Base-by-base conservation (phyloP, 257 asterid genomes). In the Solanum paucissectum region DNA sequence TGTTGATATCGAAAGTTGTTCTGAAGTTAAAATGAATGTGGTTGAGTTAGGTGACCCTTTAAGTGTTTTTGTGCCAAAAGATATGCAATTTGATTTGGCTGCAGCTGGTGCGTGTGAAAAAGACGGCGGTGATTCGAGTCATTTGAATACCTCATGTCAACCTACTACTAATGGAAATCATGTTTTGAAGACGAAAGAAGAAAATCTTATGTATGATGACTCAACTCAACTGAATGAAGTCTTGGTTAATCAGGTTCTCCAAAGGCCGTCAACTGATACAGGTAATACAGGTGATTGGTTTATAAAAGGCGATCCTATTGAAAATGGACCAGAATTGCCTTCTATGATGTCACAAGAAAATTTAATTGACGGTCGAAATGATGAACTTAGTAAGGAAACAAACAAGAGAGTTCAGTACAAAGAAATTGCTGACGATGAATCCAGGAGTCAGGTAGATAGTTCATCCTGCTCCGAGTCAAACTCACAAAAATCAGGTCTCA, bases 21-120 rank as follows among this genome's bases (percentile, higher is more conserved):
- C 87, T 49, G n/a, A 77, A 62, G 55, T 25, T 11, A 86, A 21
- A 27, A 42, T 32, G 25, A 6, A 18, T 84, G 88, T 3, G 87
- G 49, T 4, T 68, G 89, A 60, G 37, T 66, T 86, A 55, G 91
- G 87, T 23, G 88, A 84, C 44, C 91, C 92, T 34, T 69, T 89
- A 83, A 89, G 92, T 86, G 69, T 88, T 89, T 9, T 49, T 34
- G 90, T 88, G 13, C 27, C 83, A 4, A 36, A 4, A 9, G 49
- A 85, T 68, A 14, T 5, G 60, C 60, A 49, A 49, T 5, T 49
- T 49, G 87, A 85, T 68, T 69, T 85, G 87, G 82, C 6, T 14
- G 29, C 37, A 85, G 10, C 52, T 60, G 42, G 12, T 16, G 42
- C 6, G 9, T 29, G 10, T 66, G 29, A 20, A 64, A 9, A 84